Evolutionary conservation across 768 basidiomycete genomes (phyloP), one percentile per base, ranked within the genome.

Genomic region (Psilocybe tampanensis): DNA sequence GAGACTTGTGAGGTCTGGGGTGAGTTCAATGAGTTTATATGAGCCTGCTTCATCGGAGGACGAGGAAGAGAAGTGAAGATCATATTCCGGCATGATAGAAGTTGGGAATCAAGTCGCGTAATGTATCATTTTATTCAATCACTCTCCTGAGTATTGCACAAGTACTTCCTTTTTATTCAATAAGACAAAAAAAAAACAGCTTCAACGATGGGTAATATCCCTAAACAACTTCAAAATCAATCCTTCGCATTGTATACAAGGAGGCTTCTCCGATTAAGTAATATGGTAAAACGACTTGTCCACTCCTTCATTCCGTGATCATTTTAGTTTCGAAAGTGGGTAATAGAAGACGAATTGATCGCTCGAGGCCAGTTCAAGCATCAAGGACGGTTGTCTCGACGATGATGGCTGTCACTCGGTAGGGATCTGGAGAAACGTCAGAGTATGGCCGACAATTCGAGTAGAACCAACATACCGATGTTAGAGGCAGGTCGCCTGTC

Each of bases 401-500:
- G 59, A 94, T 86, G 72, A 92, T 92, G 66, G 81, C 73, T 23
- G 94, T 96, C 60, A 99, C 96, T 58, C 92, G 91, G 76, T 99
- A 99, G 26, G 97, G 94, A 74, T 98, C 92, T 94, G 49, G 18
- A 39, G 59, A 55, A 47, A 42, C 32, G 39, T 47, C 55, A 51
- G 3, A 56, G 52, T 55, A 29, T 18, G 26, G 41, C 22, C 17
- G 17, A 62, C 15, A 19, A 60, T 13, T 48, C 43, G 4, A n/a
- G 17, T 3, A 21, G 5, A 54, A 55, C 42, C 49, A 49, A 74
- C 86, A 43, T 74, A 93, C 92, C 96, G 62, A 97, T 92, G 82
- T 99, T 99, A 72, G 95, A 97, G 55, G 96, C 96, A 23, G 97
- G 97, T 60, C 96, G 93, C 61, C 96, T 85, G 77, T 97, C 95